Evolutionary conservation across 2,329 filamentous ascomycete species (phyloP).

Genomic region (Fusarium sp.): DNA sequence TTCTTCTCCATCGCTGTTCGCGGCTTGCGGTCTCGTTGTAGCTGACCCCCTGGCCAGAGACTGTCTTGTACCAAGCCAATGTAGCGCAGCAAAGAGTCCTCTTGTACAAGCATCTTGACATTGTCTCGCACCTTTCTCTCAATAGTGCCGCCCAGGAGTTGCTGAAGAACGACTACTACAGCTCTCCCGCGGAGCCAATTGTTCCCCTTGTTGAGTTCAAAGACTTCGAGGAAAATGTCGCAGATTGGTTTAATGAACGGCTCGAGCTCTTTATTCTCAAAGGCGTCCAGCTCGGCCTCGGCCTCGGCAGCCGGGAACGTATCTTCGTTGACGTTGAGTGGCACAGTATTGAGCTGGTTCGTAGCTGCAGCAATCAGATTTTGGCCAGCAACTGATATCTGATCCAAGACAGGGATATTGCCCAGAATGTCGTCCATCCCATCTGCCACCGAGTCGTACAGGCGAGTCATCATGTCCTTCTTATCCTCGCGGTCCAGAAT

Average conservation of each 20-base stretch:
- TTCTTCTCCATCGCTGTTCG: slow-evolving; percentile 79
- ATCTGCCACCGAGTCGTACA: slow-evolving; percentile 97
- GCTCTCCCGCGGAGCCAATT: slow-evolving; percentile 97
- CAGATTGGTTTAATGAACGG: slow-evolving; percentile 99
- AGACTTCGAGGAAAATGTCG: slow-evolving; percentile 95
- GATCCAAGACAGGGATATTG: slow-evolving; percentile 94
- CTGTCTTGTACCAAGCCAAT: slow-evolving; percentile 77
- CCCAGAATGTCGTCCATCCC: slow-evolving; percentile 98
- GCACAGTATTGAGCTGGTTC: slow-evolving; percentile 68
- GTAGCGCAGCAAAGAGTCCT: slow-evolving; percentile 82
- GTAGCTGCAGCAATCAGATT: slow-evolving; percentile 85
- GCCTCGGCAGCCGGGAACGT: slow-evolving; percentile 74
- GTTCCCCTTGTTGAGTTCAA: slow-evolving; percentile 93
- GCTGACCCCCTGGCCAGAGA: slow-evolving; percentile 82
- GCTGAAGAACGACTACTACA: slow-evolving; percentile 95
- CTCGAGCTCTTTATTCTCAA: slow-evolving; percentile 88
- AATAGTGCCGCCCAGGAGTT: slow-evolving; percentile 94
- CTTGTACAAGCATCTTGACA: slow-evolving; percentile 77
- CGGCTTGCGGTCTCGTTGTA: slow-evolving; percentile 60
- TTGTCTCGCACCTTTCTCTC: slow-evolving; percentile 94
- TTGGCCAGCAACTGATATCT: slow-evolving; percentile 91
- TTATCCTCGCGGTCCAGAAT: slow-evolving; percentile 71
- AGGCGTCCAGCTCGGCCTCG: slow-evolving; percentile 92
- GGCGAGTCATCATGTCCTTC: slow-evolving; percentile 89
- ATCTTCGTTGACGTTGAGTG: slow-evolving; percentile 63